Evolutionary conservation across 2,329 filamentous ascomycete genomes (phyloP).

Genomic region (Colletotrichum euphorbiae): DNA sequence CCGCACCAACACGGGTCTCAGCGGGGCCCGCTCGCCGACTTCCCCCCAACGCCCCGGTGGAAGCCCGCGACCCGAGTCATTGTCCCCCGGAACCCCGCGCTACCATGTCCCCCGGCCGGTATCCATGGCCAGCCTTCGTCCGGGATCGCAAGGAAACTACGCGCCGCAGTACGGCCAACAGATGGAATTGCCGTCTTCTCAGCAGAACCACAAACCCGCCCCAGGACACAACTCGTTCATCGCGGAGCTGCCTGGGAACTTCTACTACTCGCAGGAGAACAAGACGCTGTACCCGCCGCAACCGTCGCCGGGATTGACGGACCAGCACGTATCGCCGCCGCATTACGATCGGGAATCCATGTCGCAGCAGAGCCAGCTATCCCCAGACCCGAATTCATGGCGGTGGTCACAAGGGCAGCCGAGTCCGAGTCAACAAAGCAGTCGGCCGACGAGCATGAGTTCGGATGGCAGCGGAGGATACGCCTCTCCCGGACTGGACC

Average conservation of each 20-base stretch:
- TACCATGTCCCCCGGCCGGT: constrained; percentile 56
- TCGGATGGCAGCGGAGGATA: constrained; percentile 46
- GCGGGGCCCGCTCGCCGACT: constrained; percentile 34
- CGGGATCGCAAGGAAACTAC: constrained; percentile 41
- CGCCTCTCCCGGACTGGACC: constrained; percentile 54
- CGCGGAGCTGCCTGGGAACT: constrained; percentile 63
- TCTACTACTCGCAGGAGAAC: constrained; percentile 53
- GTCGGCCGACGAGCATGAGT: constrained; percentile 53
- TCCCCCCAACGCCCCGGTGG: constrained; percentile 23
- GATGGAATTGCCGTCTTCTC: constrained; percentile 34
- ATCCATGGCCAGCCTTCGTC: constrained; percentile 45
- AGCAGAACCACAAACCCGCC: constrained; percentile 42
- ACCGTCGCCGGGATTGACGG: constrained; percentile 37
- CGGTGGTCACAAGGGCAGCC: constrained; percentile 56
- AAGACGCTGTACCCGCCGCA: constrained; percentile 46
- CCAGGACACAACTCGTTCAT: constrained; percentile 39
- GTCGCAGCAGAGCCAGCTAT: constrained; percentile 37
- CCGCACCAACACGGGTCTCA: constrained; percentile 50
- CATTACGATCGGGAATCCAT: constrained; percentile 44
- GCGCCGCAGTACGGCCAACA: constrained; percentile 38
- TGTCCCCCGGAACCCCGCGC: constrained; percentile 47
- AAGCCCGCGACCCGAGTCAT: constrained; percentile 44
- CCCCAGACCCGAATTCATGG: constrained; percentile 48
- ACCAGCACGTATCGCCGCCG: constrained; percentile 17
- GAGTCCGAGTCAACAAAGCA: constrained; percentile 45